Percentiles rank a stretch among this genome's conserved stretches.
Evolutionary conservation across 768 basidiomycete genomes (phyloP).

Genomic region (Pisolithus albus): DNA sequence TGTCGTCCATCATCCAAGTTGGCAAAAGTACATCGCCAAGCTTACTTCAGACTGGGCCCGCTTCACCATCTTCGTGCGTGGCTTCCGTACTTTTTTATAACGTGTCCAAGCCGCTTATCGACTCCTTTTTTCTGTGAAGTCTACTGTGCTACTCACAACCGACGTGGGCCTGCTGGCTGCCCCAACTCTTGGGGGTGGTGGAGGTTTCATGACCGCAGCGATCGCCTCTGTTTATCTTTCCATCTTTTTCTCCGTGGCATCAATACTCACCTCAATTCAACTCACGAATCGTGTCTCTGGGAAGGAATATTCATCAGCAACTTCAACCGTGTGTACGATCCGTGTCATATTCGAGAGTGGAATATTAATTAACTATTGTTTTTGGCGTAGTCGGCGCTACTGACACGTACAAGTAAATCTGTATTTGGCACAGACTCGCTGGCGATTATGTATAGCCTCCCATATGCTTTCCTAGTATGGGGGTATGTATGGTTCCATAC

Average conservation of each 20-base stretch:
- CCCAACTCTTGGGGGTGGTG: conserved; percentile 2
- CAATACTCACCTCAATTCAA: conserved; percentile 7
- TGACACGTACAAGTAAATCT: conserved; percentile 9
- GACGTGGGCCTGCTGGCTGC: conserved; percentile 29
- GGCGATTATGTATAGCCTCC: conserved; percentile 44
- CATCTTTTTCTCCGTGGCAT: conserved; percentile 4
- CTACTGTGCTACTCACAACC: conserved; percentile 29
- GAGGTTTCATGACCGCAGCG: background rate
- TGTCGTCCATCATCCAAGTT: conserved; percentile 3
- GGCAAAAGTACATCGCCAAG: conserved; percentile 3
- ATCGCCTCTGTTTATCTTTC: conserved; percentile 5
- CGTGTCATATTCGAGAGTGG: background rate
- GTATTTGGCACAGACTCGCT: conserved; percentile 35
- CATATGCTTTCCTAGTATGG: conserved; percentile 21
- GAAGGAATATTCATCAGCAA: conserved; percentile 26
- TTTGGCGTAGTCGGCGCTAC: background rate
- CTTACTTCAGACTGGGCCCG: conserved; percentile 4
- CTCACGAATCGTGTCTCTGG: conserved; percentile 24
- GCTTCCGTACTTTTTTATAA: background rate
- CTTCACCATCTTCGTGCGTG: conserved; percentile 10
- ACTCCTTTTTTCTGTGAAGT: conserved; percentile 7
- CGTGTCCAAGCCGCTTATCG: too few relatives aligned
- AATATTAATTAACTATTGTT: background rate
- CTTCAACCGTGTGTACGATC: conserved; percentile 31
- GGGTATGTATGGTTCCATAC: conserved; percentile 30